Evolutionary conservation across 805 yeast genomes (phyloP), one percentile per base, ranked within the genome.

Genomic region (Yarrowia sp.): DNA sequence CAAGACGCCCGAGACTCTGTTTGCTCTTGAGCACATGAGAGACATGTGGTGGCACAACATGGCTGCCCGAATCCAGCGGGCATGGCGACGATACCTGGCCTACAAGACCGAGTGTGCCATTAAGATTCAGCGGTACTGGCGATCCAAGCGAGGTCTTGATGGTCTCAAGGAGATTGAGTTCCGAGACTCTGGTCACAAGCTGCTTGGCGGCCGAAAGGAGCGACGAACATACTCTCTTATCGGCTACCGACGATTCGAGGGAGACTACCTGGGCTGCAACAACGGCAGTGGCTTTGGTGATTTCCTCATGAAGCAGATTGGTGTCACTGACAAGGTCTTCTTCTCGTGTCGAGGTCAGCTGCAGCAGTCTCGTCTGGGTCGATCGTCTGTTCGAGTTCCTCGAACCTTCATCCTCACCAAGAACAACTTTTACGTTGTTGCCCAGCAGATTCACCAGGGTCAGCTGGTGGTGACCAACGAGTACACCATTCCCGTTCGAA

Each of bases 41-140:
- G 99, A 95, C 75, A 90, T 88, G 81, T 95, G 92, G 77, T 95
- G 99, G 98, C 94, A 92, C 75, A 91, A 91, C 74, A 95, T 95
- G 97, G 99, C 99, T 5, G 93, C 97, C 3, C 87, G 97, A 74
- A 94, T 95, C 73, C 99, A 95, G 82, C 86, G 98, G 72, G 98
- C 99, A 3, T 92, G 98, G 91, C 86, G 99, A 81, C 83, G 91
- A 74, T 91, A 89, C 76, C 81, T 88, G 71, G 88, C 87, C 78
- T 84, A 91, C 75, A 88, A 93, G 80, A 89, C 88, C 69, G 97
- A 91, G 74, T 92, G 97, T 32, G 98, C 97, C 1, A 86, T 85
- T 70, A 84, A 83, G 67, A 86, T 92, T 52, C 98, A 93, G 79
- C 84, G 88, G 71, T 87, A 90, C 59, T 91, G 97, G 89, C 86